Base-by-base conservation (phyloP, 108 stramenopile species). In the Skeletonema marinoi region DNA sequence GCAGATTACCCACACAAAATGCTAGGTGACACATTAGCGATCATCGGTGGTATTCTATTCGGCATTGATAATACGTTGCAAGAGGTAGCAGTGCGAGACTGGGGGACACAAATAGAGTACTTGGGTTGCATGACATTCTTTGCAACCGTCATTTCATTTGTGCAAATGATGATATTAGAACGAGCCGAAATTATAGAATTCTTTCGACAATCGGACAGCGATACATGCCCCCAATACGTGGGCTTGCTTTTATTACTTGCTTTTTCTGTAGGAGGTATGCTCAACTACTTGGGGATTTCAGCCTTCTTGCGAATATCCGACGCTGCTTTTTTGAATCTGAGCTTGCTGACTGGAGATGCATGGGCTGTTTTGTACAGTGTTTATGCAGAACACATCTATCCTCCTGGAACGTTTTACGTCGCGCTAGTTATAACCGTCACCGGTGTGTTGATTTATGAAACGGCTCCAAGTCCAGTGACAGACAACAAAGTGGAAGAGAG, bases 401-500 rank as follows among this genome's bases (percentile, higher is more conserved):
- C 97, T 3, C 33, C 74, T 54, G 78, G 80, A 33, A 84, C 94
- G 60, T 99, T 98, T 80, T 96, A 91, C 44, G 70, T 89, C 4
- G 94, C 97, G 0, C 75, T 99, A 41, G 41, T 67, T 2, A 68
- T 98, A 21, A 94, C 93, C 11, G 70, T 97, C 6, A 71, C 82
- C 36, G 98, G 98, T 51, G 89, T 98, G 8, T 46, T 94, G 35
- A 60, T 96, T 11, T 99, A 99, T 75, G 96, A 99, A 66, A 92
- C 90, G 71, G 92, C 89, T 61, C 87, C 92, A 31, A 85, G 89
- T 64, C 90, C 92, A 50, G 86, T 85, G 11, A 64, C 75, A 5
- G 50, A 79, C 11, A 75, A 77, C 29, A 38, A 58, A 50, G 59
- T 32, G 16, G 17, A 68, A 33, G 75, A 48, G 14, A 66, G 51